These are phyloP conservation scores for Pichia sp. DNA, from an alignment of 1,139 yeast genomes.

Conservation along the genomic window DNA sequence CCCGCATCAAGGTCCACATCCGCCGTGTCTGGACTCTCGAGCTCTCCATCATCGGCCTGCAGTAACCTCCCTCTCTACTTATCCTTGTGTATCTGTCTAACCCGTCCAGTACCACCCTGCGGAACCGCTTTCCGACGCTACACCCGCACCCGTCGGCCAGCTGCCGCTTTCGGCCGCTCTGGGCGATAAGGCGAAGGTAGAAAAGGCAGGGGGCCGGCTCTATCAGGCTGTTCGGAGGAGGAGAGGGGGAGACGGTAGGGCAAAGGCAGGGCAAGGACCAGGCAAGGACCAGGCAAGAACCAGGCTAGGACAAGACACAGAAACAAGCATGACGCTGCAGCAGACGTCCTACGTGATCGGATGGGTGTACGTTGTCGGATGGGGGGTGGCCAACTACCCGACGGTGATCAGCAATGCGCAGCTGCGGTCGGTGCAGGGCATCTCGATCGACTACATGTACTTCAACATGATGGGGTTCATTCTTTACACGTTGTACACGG, in stretches of 20 bases:
- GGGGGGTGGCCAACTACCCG: constrained; percentile 32
- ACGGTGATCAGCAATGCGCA: constrained; percentile 29
- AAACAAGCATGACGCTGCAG: neutral
- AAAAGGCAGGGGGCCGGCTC: no score
- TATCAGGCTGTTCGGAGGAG: neutral
- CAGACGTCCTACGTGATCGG: constrained; percentile 19
- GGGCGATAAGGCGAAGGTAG: neutral
- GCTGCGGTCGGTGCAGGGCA: constrained; percentile 32
- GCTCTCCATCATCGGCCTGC: constrained; percentile 57
- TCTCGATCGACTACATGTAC: constrained; percentile 32
- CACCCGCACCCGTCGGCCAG: neutral
- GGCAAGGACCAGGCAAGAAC: neutral
- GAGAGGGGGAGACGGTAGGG: neutral
- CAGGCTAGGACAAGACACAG: neutral
- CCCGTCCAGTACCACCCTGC: neutral
- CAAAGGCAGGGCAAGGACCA: neutral
- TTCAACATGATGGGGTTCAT: constrained; percentile 32
- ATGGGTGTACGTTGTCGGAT: constrained; percentile 28
- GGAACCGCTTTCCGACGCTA: neutral
- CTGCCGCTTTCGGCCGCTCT: neutral
- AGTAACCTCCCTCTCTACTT: constrained; percentile 27
- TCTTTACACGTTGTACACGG: constrained; percentile 29
- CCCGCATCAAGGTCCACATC: constrained; percentile 55
- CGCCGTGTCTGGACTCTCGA: constrained; percentile 86
- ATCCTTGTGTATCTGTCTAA: neutral